Conservation (phyloP, 1,284 basidiomycete species). For the Naganishia sp. region DNA sequence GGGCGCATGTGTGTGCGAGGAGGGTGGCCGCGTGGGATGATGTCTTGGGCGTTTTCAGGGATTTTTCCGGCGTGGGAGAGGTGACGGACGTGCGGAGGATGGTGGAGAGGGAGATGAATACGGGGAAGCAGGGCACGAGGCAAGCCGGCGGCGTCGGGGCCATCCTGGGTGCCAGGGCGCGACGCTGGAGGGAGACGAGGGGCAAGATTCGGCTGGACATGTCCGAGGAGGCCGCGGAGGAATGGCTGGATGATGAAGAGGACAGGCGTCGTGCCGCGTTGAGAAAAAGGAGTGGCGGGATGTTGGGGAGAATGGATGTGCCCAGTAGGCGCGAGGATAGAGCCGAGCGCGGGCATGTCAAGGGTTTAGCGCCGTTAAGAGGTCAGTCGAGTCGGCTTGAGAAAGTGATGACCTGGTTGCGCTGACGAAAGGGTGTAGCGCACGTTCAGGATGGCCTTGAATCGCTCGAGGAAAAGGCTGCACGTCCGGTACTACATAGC, state of each 20-base stretch:
- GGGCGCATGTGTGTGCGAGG: slow-evolving; percentile 24
- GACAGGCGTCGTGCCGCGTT: slow-evolving; percentile 40
- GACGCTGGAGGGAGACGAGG: slow-evolving; percentile 9
- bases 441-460: slow-evolving; percentile 1
- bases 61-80: slow-evolving; percentile 18
- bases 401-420: too few relatives aligned
- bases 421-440: background rate
- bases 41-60: slow-evolving; percentile 15
- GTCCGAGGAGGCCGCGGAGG: slow-evolving; percentile 14
- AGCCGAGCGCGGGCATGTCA: slow-evolving; percentile 25
- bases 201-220: slow-evolving; percentile 17
- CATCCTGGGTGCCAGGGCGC: background rate
- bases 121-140: background rate
- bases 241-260: slow-evolving; percentile 17
- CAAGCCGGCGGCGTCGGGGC: background rate
- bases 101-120: slow-evolving; percentile 15
- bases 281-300: slow-evolving; percentile 37
- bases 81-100: slow-evolving; percentile 5
- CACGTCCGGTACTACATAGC: background rate
- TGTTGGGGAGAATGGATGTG: slow-evolving; percentile 41
- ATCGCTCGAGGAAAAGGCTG: background rate
- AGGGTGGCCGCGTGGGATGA: slow-evolving; percentile 19
- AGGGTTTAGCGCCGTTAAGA: slow-evolving; percentile 18
- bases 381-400: slow-evolving; percentile 22
- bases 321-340: slow-evolving; percentile 30